Base-by-base conservation (phyloP, 768 basidiomycete species). In the Sutorius australiensis region DNA sequence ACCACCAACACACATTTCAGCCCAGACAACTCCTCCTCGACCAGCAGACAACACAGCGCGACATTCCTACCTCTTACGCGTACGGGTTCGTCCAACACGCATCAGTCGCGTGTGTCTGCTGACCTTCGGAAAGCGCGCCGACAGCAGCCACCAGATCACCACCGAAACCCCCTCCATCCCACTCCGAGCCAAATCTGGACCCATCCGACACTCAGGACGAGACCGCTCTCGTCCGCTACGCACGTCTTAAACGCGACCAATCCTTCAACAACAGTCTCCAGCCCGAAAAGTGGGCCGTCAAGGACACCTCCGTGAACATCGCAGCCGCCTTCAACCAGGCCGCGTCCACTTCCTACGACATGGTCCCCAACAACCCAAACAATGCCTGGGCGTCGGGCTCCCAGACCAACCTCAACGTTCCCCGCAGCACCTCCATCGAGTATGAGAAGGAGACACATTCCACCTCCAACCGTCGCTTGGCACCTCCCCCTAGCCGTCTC, bases 241-340 rank as follows among this genome's bases (percentile, higher is more conserved):
- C 78, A 32, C 77, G 73, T 37, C 68, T 76, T 30, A 79, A 79
- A 55, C 75, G 71, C 57, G 73, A 77, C 52, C 73, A 74, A 54
- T 57, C 68, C 34, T 51, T 59, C 51, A 64, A 63, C 50, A 27
- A 7, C 51, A 48, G 41, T 17, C 65, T 72, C 56, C 75, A 83
- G 47, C 89, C 89, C 38, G 78, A 83, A 61, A 82, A 76, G 76
- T 88, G 86, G 86, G 66, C 67, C 53, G 81, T 89, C 54, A 87
- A 87, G 62, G 89, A 90, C 70, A 93, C 92, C 41, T 86, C 89
- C 17, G 92, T 93, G 46, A 88, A 90, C 70, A 86, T 92, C 62
- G 92, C 90, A 10, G 80, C 81, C 61, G 92, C 91, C 30, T 88
- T 94, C 64, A 74, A 77, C 59, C 83, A 86, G 67, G 92, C 91